These are phyloP conservation scores for Immersiella caudata DNA, from an alignment of 495 filamentous ascomycete species.

Conservation along the genomic window DNA sequence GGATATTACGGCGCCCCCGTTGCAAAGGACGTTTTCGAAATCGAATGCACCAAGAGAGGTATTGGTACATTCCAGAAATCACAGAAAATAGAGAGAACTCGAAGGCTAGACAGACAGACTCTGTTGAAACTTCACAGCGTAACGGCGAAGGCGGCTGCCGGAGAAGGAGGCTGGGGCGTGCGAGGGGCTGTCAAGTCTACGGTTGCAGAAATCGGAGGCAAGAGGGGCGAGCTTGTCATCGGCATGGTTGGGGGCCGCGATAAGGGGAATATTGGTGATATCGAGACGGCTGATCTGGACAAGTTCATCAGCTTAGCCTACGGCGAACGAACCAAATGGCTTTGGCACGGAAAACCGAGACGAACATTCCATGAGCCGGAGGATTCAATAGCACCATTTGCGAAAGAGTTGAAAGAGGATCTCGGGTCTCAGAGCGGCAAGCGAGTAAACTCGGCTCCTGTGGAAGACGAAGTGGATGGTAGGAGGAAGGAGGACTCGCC, in stretches of 20 bases:
- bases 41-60: conserved; percentile 75
- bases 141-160: conserved; percentile 85
- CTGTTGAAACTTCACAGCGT: conserved; percentile 75
- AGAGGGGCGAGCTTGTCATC: conserved; percentile 90
- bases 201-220: conserved; percentile 91
- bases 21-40: conserved; percentile 89
- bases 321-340: conserved; percentile 84
- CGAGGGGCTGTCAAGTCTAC: conserved; percentile 93
- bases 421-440: conserved; percentile 43
- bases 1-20: conserved; percentile 79
- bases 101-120: conserved; percentile 80
- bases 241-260: conserved; percentile 88
- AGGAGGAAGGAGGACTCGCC: conserved; percentile 48
- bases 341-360: conserved; percentile 87
- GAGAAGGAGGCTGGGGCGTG: conserved; percentile 70
- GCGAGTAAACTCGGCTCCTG: conserved; percentile 49
- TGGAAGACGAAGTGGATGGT: conserved; percentile 51
- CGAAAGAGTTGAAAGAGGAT: conserved; percentile 56
- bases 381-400: conserved; percentile 61
- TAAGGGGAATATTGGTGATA: conserved; percentile 84
- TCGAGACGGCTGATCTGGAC: conserved; percentile 89
- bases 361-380: conserved; percentile 57
- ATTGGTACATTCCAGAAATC: conserved; percentile 88
- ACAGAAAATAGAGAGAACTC: conserved; percentile 74
- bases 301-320: conserved; percentile 73